Percentiles rank a stretch among this genome's conserved stretches.
phyloP scores from a whole-genome alignment of 257 asterid species.

The Solanum bulbocastanum region DNA sequence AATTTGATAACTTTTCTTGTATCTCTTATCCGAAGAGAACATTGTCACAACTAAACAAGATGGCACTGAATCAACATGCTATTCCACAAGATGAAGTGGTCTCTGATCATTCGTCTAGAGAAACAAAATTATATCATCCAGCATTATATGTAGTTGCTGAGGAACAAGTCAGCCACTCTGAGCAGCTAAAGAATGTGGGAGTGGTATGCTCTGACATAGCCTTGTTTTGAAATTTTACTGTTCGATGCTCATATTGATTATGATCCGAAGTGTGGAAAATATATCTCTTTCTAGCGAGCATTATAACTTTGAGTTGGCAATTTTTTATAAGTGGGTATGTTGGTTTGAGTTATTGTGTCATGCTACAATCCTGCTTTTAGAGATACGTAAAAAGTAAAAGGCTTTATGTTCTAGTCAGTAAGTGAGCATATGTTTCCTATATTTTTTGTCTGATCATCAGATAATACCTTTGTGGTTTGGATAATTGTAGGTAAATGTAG shows the following conservation, averaged over 20 bases:
- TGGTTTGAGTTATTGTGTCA: background rate
- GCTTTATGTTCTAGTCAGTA: background rate
- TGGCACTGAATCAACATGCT: conserved; percentile 9
- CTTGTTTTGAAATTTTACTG: background rate
- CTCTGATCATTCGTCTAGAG: conserved; percentile 6
- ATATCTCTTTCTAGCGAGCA: background rate
- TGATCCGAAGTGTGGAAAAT: background rate
- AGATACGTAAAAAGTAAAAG: background rate
- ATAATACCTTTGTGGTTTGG: background rate
- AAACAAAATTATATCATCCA: conserved; percentile 2
- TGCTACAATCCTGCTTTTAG: background rate
- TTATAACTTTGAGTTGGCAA: background rate
- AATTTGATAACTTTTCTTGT: conserved; percentile 40
- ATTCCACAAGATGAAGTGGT: conserved; percentile 18
- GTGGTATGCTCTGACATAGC: conserved; percentile 1
- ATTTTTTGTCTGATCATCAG: background rate
- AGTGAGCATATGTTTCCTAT: background rate
- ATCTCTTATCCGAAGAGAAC: conserved; percentile 14
- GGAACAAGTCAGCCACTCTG: conserved; percentile 5
- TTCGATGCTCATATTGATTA: background rate
- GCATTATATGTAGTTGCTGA: conserved; percentile 16
- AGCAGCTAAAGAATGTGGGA: conserved; percentile 17
- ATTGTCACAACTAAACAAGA: conserved; percentile 18
- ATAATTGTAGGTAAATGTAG: conserved; percentile 20
- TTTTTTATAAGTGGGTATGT: background rate